A percentile compares a stretch with the other conserved stretches of the same genome.
Evolutionary conservation across 768 basidiomycete genomes (phyloP).

Genomic region (Mycena maculata): DNA sequence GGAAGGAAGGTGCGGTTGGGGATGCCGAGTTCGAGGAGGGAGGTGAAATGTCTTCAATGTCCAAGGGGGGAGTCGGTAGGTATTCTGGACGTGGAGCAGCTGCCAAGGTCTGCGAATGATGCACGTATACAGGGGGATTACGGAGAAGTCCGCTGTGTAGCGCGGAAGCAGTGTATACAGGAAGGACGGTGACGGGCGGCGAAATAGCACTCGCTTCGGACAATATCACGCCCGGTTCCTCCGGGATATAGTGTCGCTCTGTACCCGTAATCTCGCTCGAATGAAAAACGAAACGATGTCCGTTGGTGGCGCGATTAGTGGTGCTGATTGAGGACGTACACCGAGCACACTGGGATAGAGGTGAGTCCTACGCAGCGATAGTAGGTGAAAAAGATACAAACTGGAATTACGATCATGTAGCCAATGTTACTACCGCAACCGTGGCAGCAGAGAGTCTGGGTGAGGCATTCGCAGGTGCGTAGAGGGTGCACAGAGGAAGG

Average conservation of each 20-base stretch:
- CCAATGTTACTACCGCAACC: constrained; percentile 81
- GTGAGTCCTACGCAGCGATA: constrained; percentile 7
- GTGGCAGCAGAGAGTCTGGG: constrained; percentile 84
- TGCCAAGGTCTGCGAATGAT: constrained; percentile 42
- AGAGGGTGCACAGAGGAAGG: constrained; percentile 49
- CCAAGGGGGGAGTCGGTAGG: constrained; percentile 53
- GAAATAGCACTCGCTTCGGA: constrained; percentile 44
- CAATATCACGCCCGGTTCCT: constrained; percentile 72
- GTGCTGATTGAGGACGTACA: constrained; percentile 79
- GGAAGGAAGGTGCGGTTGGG: constrained; percentile 39
- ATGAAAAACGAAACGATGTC: constrained; percentile 90
- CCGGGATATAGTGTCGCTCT: constrained; percentile 71
- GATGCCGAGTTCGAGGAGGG: constrained; percentile 43
- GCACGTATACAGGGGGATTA: constrained; percentile 27
- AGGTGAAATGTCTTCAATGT: constrained; percentile 46
- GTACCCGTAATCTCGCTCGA: constrained; percentile 71
- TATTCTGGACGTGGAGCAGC: constrained; percentile 46
- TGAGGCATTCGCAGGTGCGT: constrained; percentile 85
- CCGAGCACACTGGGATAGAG: constrained; percentile 62
- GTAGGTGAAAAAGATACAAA: constrained; percentile 39
- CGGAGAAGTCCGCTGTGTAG: constrained; percentile 21
- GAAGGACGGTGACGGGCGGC: constrained; percentile 12
- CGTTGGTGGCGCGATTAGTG: constrained; percentile 81
- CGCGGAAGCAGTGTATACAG: constrained; percentile 36
- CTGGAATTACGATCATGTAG: constrained; percentile 84